Evolutionary conservation across 2,329 filamentous ascomycete species (phyloP).

Genomic region (Monilinia aucupariae): DNA sequence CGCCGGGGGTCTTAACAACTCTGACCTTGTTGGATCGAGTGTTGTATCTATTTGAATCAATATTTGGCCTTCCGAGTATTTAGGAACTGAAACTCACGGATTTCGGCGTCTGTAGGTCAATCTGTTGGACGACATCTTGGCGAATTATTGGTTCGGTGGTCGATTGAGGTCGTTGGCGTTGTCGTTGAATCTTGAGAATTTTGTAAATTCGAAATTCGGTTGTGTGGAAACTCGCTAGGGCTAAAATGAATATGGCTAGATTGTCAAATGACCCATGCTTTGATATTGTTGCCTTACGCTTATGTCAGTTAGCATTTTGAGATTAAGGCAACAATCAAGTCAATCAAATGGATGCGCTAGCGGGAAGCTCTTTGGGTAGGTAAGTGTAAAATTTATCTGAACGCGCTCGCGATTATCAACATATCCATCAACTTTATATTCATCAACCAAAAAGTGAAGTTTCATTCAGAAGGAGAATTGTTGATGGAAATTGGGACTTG

Average conservation of each 20-base stretch:
- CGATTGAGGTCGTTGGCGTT: slow-evolving; percentile 31
- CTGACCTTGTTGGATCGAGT: slow-evolving; percentile 96
- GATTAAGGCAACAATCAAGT: background rate
- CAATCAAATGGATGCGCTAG: slow-evolving; percentile 13
- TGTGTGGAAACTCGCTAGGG: slow-evolving; percentile 17
- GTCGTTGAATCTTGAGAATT: slow-evolving; percentile 14
- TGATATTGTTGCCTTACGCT: background rate
- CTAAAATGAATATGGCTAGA: slow-evolving; percentile 12
- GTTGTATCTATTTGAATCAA: slow-evolving; percentile 69
- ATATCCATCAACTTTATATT: slow-evolving; percentile 7
- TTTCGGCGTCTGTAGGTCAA: slow-evolving; percentile 60
- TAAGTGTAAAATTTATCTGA: slow-evolving; percentile 17
- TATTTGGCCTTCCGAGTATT: slow-evolving; percentile 17
- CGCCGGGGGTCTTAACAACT: slow-evolving; percentile 93
- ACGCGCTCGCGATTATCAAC: slow-evolving; percentile 13
- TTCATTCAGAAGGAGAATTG: slow-evolving; percentile 9
- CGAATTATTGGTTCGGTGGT: slow-evolving; percentile 33
- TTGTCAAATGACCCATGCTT: background rate
- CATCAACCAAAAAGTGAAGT: slow-evolving; percentile 15
- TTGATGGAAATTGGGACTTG: slow-evolving; percentile 29
- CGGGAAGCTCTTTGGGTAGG: slow-evolving; percentile 1
- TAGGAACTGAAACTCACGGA: slow-evolving; percentile 51
- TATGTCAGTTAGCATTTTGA: background rate
- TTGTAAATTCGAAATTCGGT: slow-evolving; percentile 11
- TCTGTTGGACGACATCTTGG: slow-evolving; percentile 49